Base-by-base conservation (phyloP, 2,329 filamentous ascomycete genomes). In the Xylariaceae sp. region DNA sequence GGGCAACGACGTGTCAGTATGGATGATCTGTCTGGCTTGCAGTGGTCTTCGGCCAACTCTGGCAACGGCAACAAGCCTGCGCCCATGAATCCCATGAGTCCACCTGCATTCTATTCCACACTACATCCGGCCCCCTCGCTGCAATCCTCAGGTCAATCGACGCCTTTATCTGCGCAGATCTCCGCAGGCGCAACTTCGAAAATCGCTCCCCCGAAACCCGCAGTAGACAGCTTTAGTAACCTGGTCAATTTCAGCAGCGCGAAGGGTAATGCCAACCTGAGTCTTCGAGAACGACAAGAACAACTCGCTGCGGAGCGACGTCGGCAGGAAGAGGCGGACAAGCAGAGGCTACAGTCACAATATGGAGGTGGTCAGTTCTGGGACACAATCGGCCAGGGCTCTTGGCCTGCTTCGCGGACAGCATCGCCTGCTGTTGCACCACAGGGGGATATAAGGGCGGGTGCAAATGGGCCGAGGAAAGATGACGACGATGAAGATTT, bases 291-390 rank as follows among this genome's bases (percentile, higher is more conserved):
- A 70, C 86, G 90, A 64, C 88, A 89, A 70, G 80, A 83, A 58
- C 82, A 81, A 55, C 70, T 87, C 36, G 79, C 84, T 59, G 80
- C 77, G 3, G 83, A 86, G 70, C 89, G 83, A 71, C 76, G 80
- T 32, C 82, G 76, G 68, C 88, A 92, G 68, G 88, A 91, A 56
- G 86, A 86, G 54, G 86, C 92, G 67, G 81, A 83, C 66, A 81
- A 80, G 64, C 86, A 80, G 64, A 82, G 85, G 67, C 81, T 85
- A 63, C 89, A 94, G 60, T 79, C 82, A 29, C 85, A 92, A 56
- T 96, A 90, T 70, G 90, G 89, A 2, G 83, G 85, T 64, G 80
- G 81, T 10, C 83, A 84, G 57, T 89, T 90, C 67, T 92, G 87
- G 84, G 88, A 94, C 66, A 81, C 73, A 12, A 73, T 94, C 45